Conservation (phyloP, 2,329 filamentous ascomycete species). For the Ramularia endophylla region DNA sequence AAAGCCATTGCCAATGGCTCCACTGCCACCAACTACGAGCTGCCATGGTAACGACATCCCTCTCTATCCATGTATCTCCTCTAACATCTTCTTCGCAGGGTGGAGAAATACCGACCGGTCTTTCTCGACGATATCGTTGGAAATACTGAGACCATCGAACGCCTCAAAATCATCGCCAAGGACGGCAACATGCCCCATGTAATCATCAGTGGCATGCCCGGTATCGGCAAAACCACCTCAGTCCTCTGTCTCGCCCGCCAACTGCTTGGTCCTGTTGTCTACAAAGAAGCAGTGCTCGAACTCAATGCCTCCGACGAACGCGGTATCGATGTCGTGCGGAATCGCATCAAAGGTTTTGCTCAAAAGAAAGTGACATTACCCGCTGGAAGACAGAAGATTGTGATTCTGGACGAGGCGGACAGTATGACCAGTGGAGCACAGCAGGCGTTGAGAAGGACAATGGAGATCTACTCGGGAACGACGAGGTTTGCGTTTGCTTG, state of each 20-base stretch:
- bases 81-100: slow-evolving; percentile 54
- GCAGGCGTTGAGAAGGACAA: slow-evolving; percentile 87
- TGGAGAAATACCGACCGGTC: slow-evolving; percentile 94
- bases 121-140: slow-evolving; percentile 96
- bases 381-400: slow-evolving; percentile 83
- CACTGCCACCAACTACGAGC: slow-evolving; percentile 56
- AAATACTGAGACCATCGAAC: slow-evolving; percentile 95
- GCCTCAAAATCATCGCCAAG: slow-evolving; percentile 95
- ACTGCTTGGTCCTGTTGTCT: slow-evolving; percentile 73
- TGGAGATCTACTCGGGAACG: slow-evolving; percentile 98
- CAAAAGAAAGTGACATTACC: slow-evolving; percentile 98
- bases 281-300: slow-evolving; percentile 96
- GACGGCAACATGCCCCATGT: slow-evolving; percentile 99
- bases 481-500: slow-evolving; percentile 97
- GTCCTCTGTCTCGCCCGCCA: slow-evolving; percentile 89
- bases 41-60: slow-evolving; percentile 60
- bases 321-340: slow-evolving; percentile 94
- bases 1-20: slow-evolving; percentile 35
- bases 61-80: not conserved
- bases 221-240: slow-evolving; percentile 97
- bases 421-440: slow-evolving; percentile 95
- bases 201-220: slow-evolving; percentile 99
- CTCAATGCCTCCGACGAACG: slow-evolving; percentile 95
- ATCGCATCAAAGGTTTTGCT: slow-evolving; percentile 96
- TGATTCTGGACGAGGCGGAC: slow-evolving; percentile 97